Evolutionary conservation across 768 basidiomycete species (phyloP).

Genomic region (Amanita pallidorosea): DNA sequence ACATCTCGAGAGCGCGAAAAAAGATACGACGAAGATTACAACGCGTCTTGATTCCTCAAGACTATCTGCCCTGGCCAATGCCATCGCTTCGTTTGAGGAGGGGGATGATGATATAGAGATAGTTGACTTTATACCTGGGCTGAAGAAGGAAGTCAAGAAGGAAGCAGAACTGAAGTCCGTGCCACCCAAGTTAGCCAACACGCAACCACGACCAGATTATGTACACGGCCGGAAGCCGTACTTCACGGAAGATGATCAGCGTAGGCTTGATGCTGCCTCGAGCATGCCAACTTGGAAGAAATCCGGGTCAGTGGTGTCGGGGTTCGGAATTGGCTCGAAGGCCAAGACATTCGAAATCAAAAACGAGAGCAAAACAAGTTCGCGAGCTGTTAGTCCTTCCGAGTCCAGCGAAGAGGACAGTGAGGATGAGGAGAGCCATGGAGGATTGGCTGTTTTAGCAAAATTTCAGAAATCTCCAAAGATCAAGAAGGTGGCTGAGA

Average conservation of each 20-base stretch:
- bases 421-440: conserved; percentile 34
- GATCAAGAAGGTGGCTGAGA: conserved; percentile 43
- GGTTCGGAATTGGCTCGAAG: background rate
- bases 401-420: conserved; percentile 38
- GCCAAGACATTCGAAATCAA: conserved; percentile 3
- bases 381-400: conserved; percentile 10
- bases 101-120: conserved; percentile 49
- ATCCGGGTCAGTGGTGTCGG: background rate
- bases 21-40: conserved; percentile 31
- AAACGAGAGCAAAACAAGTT: conserved; percentile 1
- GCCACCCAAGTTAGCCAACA: background rate
- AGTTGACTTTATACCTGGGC: background rate
- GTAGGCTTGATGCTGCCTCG: conserved; percentile 4
- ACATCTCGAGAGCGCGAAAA: conserved; percentile 50
- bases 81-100: conserved; percentile 51
- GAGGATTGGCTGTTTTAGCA: conserved; percentile 42
- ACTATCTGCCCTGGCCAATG: conserved; percentile 54
- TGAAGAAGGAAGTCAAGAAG: conserved; percentile 4
- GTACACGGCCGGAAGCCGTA: conserved; percentile 10
- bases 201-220: background rate
- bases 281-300: conserved; percentile 7
- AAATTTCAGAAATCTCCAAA: conserved; percentile 53
- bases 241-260: conserved; percentile 16
- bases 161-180: background rate
- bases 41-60: conserved; percentile 50